phyloP scores from a whole-genome alignment of 2,329 filamentous ascomycete genomes.

The Paecilomyces niveus region DNA sequence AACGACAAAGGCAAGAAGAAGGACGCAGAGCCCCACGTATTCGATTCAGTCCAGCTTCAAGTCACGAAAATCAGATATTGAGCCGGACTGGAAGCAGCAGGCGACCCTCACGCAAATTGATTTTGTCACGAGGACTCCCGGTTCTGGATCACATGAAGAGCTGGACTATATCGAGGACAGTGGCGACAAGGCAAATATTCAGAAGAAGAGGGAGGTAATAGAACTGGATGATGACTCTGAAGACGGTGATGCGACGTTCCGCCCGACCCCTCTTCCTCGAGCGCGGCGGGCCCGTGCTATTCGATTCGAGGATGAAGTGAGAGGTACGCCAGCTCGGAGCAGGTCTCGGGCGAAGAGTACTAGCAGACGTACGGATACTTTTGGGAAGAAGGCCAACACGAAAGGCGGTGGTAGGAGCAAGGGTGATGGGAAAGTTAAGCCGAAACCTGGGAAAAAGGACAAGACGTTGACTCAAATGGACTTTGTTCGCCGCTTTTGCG shows the following conservation, averaged over 20 bases:
- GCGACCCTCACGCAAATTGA: slow-evolving; percentile 37
- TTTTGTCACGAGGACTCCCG: slow-evolving; percentile 22
- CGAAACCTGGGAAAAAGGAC: slow-evolving; percentile 17
- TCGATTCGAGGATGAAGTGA: slow-evolving; percentile 4
- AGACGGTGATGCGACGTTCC: slow-evolving; percentile 16
- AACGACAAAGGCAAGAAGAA: slow-evolving; percentile 5
- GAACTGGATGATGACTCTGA: slow-evolving; percentile 17
- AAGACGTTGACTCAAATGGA: slow-evolving; percentile 39
- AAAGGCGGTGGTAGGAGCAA: slow-evolving; percentile 14
- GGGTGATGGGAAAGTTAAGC: slow-evolving; percentile 15
- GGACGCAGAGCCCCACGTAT: slow-evolving; percentile 7
- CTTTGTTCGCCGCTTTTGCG: slow-evolving; percentile 29
- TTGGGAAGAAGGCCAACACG: slow-evolving; percentile 10
- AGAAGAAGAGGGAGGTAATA: slow-evolving; percentile 11
- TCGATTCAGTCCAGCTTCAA: slow-evolving; percentile 11
- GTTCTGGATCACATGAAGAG: slow-evolving; percentile 7
- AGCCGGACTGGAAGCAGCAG: slow-evolving; percentile 20
- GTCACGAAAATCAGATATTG: slow-evolving; percentile 11
- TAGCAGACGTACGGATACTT: slow-evolving; percentile 3
- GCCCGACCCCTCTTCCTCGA: slow-evolving; percentile 7
- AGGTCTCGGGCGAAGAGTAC: neutral
- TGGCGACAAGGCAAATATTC: slow-evolving; percentile 8
- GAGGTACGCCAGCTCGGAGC: neutral
- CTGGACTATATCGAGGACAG: slow-evolving; percentile 26
- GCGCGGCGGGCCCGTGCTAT: slow-evolving; percentile 5